Base-by-base conservation (phyloP, 305 asterid species). In the Nicotiana rustica region DNA sequence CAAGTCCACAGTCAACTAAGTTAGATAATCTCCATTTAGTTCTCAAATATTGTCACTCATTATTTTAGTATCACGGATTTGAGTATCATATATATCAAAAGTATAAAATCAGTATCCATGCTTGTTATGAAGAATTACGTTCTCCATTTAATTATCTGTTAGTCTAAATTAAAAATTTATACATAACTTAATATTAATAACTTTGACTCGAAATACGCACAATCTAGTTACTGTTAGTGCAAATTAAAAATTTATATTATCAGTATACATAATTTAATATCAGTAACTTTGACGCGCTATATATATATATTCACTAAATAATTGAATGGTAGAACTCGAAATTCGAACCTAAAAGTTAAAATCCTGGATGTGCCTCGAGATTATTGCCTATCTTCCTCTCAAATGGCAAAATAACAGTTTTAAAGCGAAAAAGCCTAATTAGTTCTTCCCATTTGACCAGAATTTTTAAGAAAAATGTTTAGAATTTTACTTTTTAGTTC, bases 391-490 rank as follows among this genome's bases (percentile, higher is more conserved):
- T 0, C 29, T 25, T 25, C 29, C 29, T 25, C 29, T 25, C 29
- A 25, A n/a, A 70, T 70, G 78, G 61, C 36, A 71, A 71, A 21
- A 19, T 44, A 71, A 47, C 78, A 12, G 78, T 71, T 73, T 49
- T 21, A 49, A 49, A 73, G 44, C 8, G 41, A 8, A 75, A 25
- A 6, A 14, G 33, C 2, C 29, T 25, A 25, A 25, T 25, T 2
- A 25, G 4, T 52, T 75, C 64, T 52, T 61, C 65, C 10, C 36
- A 75, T 55, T 75, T 76, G 80, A 76, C 66, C 49, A 52, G 25
- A 29, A 4, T 8, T 76, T 49, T 49, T 25, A 0, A 21, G 61
- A 41, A 35, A 18, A 18, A 18, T 71, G n/a, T 21, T 21, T 31
- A 6, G 19, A 41, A 8, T 73, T 70, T 25, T 31, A 14, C 19